Percentiles rank a stretch among this genome's conserved stretches.
Conservation (phyloP, 2,329 filamentous ascomycete genomes). For the Curvularia sp. region DNA sequence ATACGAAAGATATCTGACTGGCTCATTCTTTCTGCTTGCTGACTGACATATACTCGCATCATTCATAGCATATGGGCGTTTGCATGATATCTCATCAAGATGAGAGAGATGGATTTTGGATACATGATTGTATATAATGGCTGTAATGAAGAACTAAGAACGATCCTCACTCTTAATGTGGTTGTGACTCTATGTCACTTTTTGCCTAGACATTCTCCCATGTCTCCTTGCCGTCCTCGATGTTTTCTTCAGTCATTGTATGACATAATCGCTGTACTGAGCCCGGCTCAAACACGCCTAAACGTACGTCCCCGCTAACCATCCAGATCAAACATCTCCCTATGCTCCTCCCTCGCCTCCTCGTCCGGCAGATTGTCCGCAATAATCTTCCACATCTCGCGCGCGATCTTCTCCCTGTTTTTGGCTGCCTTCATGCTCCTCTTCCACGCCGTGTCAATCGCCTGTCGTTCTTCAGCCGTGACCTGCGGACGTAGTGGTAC, state of each 20-base stretch:
- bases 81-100: conserved; percentile 12
- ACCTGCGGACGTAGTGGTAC: neutral
- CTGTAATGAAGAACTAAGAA: neutral
- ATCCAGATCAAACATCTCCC: conserved; percentile 53
- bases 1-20: neutral
- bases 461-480: conserved; percentile 55
- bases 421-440: conserved; percentile 51
- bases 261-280: neutral
- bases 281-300: too few species aligned
- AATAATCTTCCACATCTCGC: conserved; percentile 60
- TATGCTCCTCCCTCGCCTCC: conserved; percentile 57
- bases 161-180: neutral
- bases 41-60: neutral
- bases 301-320: conserved; percentile 25
- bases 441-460: conserved; percentile 56
- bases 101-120: neutral
- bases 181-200: neutral
- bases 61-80: conserved; percentile 16
- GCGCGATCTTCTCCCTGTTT: conserved; percentile 57
- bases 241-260: neutral
- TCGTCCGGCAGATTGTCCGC: conserved; percentile 57
- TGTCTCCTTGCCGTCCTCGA: neutral
- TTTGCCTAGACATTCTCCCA: neutral
- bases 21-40: neutral
- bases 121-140: neutral